Base-by-base conservation (phyloP, 2,329 filamentous ascomycete species). In the Elsinoe ampelina region DNA sequence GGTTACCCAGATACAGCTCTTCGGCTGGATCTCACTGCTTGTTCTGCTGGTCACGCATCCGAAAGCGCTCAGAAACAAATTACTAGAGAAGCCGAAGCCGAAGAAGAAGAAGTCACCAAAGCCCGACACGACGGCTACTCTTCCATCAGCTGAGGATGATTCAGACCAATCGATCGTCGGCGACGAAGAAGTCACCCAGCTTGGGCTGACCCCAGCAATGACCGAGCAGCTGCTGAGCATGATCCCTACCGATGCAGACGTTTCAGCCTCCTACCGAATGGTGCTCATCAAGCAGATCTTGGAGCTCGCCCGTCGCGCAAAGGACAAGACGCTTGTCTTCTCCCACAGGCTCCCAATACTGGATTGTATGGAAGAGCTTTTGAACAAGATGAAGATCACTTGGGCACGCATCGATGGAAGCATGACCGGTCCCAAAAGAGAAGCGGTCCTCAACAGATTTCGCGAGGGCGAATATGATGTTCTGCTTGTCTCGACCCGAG, bases 311-410 rank as follows among this genome's bases (percentile, higher is more conserved):
- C 79, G 77, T 38, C 66, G 67, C 1, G 70, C 75, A 0, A 76
- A 77, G 0, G 91, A 96, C 68, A 90, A 90, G 64, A 80, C 90
- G 1, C 76, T 96, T 1, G 73, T 95, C 0, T 96, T 96, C 65
- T 87, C 86, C 0, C 85, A 89, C 55, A 86, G 83, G 12, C 74
- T 89, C 10, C 72, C 74, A 0, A 86, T 86, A 0, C 73, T 96
- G 4, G 66, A 90, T 62, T 92, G 84, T 62, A 73, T 95, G 1
- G 77, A 83, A 52, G 62, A 71, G 0, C 68, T 86, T 17, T 77
- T 89, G 38, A 69, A 67, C 4, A 64, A 64, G 17, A 75, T 79
- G 58, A 67, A 73, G 1, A 73, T 80, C 30, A 66, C 57, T 0
- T 78, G 72, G 55, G 68, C 68, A 6, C 80, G 86, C 19, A 77